Percentiles rank a stretch among this genome's conserved stretches.
Conservation (phyloP, 495 filamentous ascomycete species). For the Penicillium egyptiacum region DNA sequence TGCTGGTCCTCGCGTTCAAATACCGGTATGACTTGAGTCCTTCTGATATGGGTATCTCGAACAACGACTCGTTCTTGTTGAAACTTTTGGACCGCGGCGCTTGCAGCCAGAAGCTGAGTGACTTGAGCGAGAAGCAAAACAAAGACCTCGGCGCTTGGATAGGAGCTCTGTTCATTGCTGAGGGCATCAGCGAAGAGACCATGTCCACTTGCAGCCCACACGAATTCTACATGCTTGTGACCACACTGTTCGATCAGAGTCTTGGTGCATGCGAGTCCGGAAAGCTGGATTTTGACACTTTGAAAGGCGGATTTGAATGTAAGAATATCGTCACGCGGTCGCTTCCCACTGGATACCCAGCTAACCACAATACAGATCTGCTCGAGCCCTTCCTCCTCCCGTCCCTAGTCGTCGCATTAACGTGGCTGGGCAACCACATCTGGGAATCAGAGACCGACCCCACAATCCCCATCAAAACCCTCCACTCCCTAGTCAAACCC, state of each 20-base stretch:
- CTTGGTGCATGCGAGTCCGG: slow-evolving; percentile 71
- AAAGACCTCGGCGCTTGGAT: slow-evolving; percentile 83
- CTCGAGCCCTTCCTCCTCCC: slow-evolving; percentile 89
- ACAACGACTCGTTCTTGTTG: slow-evolving; percentile 71
- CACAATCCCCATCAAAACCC: slow-evolving; percentile 63
- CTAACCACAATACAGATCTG: slow-evolving; percentile 55
- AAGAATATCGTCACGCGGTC: slow-evolving; percentile 30
- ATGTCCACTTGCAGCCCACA: slow-evolving; percentile 91
- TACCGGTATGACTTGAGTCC: slow-evolving; percentile 76
- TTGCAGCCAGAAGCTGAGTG: slow-evolving; percentile 58
- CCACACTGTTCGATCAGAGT: slow-evolving; percentile 84
- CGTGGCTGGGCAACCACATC: slow-evolving; percentile 78
- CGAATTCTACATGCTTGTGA: slow-evolving; percentile 89
- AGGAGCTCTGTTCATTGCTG: slow-evolving; percentile 78
- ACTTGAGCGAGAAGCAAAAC: slow-evolving; percentile 71
- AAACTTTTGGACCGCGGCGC: slow-evolving; percentile 68
- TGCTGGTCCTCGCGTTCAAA: slow-evolving; percentile 78
- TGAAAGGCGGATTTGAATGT: slow-evolving; percentile 89
- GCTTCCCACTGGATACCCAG: background rate
- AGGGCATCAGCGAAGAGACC: slow-evolving; percentile 81
- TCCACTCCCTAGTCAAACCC: slow-evolving; percentile 74
- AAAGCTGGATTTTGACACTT: slow-evolving; percentile 70
- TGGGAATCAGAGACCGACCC: slow-evolving; percentile 66
- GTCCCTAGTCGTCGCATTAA: slow-evolving; percentile 76
- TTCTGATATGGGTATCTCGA: slow-evolving; percentile 63